phyloP scores from a whole-genome alignment of 176 grass and related monocot species.

The Leersia perrieri region DNA sequence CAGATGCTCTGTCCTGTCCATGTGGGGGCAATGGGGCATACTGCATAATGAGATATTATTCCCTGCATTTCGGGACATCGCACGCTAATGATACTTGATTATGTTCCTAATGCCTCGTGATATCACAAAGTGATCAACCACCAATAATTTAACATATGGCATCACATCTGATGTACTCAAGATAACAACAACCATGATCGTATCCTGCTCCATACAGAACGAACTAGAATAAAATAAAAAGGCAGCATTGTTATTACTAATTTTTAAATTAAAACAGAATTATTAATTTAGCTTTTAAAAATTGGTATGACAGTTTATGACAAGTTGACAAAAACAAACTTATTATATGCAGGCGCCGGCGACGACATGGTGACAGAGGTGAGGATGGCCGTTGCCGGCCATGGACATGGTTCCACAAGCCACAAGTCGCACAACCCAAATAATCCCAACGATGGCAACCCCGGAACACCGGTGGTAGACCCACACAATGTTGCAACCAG shows the following conservation, averaged over 20 bases:
- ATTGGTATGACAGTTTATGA: not conserved
- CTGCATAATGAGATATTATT: conserved; percentile 16
- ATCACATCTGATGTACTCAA: conserved; percentile 3
- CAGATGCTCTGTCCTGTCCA: conserved; percentile 28
- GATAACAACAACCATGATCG: not conserved
- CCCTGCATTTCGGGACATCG: not conserved
- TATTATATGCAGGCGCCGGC: not conserved
- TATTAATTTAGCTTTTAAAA: no score
- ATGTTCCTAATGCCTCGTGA: not conserved
- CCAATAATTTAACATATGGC: not conserved
- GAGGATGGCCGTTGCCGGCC: not conserved
- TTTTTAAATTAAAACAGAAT: no score
- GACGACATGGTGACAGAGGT: not conserved
- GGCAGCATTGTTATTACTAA: not conserved
- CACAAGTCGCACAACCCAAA: not conserved
- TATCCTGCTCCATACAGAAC: not conserved
- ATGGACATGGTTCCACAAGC: conserved; percentile 12
- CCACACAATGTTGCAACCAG: conserved; percentile 1
- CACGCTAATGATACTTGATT: conserved; percentile 12
- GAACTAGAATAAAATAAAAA: not conserved
- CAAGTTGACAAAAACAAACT: not conserved
- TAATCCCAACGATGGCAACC: not conserved
- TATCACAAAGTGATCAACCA: not conserved
- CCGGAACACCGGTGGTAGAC: not conserved
- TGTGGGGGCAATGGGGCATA: not conserved